Base-by-base conservation (phyloP, 2,329 filamentous ascomycete species). In the Ophiocordyceps camponoti-rufipedis region DNA sequence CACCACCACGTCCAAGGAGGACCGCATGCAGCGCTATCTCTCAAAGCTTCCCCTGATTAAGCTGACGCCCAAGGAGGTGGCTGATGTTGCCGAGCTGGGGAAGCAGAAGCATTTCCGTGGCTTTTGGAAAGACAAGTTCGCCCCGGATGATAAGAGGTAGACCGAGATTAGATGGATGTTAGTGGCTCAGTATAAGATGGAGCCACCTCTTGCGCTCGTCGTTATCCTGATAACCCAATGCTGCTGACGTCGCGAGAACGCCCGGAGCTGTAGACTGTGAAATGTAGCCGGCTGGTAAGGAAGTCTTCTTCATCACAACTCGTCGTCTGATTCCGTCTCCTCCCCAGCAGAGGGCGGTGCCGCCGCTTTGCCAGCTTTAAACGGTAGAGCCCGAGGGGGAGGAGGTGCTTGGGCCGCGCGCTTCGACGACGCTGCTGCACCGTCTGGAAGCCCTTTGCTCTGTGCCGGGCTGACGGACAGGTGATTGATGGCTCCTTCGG, bases 21-120 rank as follows among this genome's bases (percentile, higher is more conserved):
- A 75, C 50, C 64, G 79, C 43, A 60, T 82, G 48, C 64, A 71
- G 55, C 64, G 65, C n/a, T 79, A 74, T 53, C 51, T 75, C 47
- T 54, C 59, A n/a, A 68, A 67, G 50, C 48, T 73, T 50, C 66
- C 63, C 41, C 61, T 53, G 41, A 79, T 82, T 54, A 73, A 75
- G 63, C 62, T 83, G 50, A 76, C 74, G 11, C 62, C 68, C 0
- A 65, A 69, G 45, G 79, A 82, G 58, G 62, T 82, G 12, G 58
- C 68, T 42, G 67, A 71, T 45, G 75, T 83, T 49, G 56, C 66
- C 0, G 64, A 71, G 51, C 53, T 69, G 33, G 80, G 80, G 1
- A 63, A 63, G 51, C 55, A 75, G 64, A 79, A 78, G 62, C 74
- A 82, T 57, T 76, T 63, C 53, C 68, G 78, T 31, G 71, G 61